Evolutionary conservation across 768 basidiomycete genomes (phyloP), one percentile per base, ranked within the genome.

Genomic region (Boletellus emodensis): DNA sequence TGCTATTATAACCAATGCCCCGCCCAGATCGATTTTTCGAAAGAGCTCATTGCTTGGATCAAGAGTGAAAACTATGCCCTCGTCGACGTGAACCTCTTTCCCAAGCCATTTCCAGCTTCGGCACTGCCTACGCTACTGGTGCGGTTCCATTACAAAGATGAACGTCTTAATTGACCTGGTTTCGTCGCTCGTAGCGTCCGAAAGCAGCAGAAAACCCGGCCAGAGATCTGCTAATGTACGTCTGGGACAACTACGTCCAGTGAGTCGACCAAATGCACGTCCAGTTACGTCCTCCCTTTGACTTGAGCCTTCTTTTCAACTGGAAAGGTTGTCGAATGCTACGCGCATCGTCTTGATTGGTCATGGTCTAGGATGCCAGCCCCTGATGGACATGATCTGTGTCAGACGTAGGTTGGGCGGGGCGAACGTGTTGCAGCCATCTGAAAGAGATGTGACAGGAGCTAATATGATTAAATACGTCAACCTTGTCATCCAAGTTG

Each of bases 221-320:
- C 8, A 75, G 67, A 42, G 81, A 87, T 26, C 70, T 94, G 20
- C 64, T 95, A 51, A 75, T 77, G 4, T 95, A 97, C 64, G 67
- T 98, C 11, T 99, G 96, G 96, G 95, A 98, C 67, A 95, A 97
- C 61, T 94, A 94, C 61, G 75, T 98, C 54, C 83, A 88, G 94
- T 96, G 59, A 52, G 88, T 65, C 15, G n/a, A 41, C 40, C 51
- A 18, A 18, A 43, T 8, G 17, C 35, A 14, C 38, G 36, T 37
- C 54, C 0, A 40, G 12, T 48, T 17, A 9, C n/a, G 22, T 17
- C 26, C 7, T 34, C 17, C 33, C 13, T 12, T 44, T 41, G 20
- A 49, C 46, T 44, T 26, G 34, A 15, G 45, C 42, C n/a, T 49
- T 18, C 1, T 24, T 1, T 20, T 20, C 20, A 20, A 20, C 20